phyloP scores from a whole-genome alignment of 2,329 filamentous ascomycete genomes.

The Colletotrichum falcatum region DNA sequence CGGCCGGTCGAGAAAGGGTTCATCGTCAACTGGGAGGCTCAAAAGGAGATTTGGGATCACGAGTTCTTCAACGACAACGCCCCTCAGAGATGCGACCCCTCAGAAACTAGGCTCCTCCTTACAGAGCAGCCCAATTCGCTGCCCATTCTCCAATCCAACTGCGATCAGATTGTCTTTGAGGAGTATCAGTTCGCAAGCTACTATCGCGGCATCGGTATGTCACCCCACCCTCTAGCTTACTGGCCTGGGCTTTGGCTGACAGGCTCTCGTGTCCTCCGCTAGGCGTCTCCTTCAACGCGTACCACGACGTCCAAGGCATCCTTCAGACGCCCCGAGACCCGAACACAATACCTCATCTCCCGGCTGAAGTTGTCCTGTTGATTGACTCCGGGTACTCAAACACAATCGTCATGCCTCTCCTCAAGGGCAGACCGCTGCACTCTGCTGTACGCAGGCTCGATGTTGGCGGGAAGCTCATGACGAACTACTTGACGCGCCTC shows the following conservation, averaged over 20 bases:
- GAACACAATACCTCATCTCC: constrained; percentile 58
- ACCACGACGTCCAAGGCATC: constrained; percentile 79
- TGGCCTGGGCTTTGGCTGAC: neutral
- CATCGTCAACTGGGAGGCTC: constrained; percentile 94
- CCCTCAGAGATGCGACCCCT: constrained; percentile 77
- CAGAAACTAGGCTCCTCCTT: constrained; percentile 85
- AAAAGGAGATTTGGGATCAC: constrained; percentile 95
- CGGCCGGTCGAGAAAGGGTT: constrained; percentile 95
- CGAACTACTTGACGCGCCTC: constrained; percentile 90
- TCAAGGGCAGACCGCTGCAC: constrained; percentile 84
- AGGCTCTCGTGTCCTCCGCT: constrained; percentile 5
- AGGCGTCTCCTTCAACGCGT: constrained; percentile 81
- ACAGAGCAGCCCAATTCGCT: constrained; percentile 89
- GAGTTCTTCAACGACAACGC: constrained; percentile 81
- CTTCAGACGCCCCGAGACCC: constrained; percentile 70
- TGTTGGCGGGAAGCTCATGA: constrained; percentile 91
- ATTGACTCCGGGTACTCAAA: constrained; percentile 95
- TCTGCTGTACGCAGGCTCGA: constrained; percentile 86
- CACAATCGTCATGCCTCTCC: constrained; percentile 88
- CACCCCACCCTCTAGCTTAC: neutral
- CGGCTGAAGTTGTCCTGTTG: constrained; percentile 85
- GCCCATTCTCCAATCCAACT: constrained; percentile 84
- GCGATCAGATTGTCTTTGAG: constrained; percentile 97
- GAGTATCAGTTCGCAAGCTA: constrained; percentile 95
- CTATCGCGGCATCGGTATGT: constrained; percentile 76